Base-by-base conservation (phyloP, 2,329 filamentous ascomycete genomes). In the Pyrenochaeta sp. region DNA sequence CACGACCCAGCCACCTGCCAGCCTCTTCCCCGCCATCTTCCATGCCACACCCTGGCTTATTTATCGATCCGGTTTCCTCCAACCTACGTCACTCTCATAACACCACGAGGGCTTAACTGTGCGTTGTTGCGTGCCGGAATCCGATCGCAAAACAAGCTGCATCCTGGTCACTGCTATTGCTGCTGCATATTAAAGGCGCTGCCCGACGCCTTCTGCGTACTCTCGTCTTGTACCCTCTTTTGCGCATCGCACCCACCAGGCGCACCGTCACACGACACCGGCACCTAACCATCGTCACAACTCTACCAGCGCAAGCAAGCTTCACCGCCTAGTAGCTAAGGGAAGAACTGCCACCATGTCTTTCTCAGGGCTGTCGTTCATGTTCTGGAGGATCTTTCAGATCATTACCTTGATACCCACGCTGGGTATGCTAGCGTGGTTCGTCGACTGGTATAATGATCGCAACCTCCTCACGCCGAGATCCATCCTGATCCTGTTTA, bases 401-500 rank as follows among this genome's bases (percentile, higher is more conserved):
- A 82, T 88, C 75, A 66, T 85, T 75, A 87, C 85, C 39, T 75
- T 88, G 63, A 85, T 88, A 57, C 85, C 86, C 29, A 82, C 84
- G 53, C 79, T 88, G 69, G 86, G 86, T 71, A 88, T 88, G 81
- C 60, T 74, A 18, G 64, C 83, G 60, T 88, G 82, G 74, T 88
- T 88, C 72, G 84, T 89, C 67, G 70, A 87, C 66, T 80, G 79
- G 67, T 88, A 82, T 76, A 78, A 84, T 58, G 75, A 80, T 56
- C 78, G 77, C 64, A 85, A 85, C 73, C 72, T 79, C 53, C 81
- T 88, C 56, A 88, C 85, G 4, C 86, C 86, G 17, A 73, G 76
- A 54, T 86, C 82, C 68, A 83, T 88, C 68, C 80, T 88, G 39
- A 81, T 87, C 37, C 81, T 88, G 45, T 89, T 89, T 80, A 88